These are phyloP conservation scores for Talaromyces islandicus DNA, from an alignment of 2,329 filamentous ascomycete species.

Conservation along the genomic window DNA sequence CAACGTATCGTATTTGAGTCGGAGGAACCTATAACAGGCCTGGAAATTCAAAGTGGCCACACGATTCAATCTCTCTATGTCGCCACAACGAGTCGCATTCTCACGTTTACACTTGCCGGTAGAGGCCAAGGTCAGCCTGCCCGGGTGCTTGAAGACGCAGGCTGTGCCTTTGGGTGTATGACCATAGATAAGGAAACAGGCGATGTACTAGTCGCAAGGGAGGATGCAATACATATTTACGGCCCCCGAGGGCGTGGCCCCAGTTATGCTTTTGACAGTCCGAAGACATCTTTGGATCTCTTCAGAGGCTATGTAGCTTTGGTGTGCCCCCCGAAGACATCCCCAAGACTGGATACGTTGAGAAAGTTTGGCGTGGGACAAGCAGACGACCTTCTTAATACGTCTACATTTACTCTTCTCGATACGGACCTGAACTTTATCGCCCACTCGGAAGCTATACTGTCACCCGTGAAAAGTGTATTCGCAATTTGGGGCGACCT, in stretches of 20 bases:
- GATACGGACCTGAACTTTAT: slow-evolving; percentile 87
- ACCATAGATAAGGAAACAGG: slow-evolving; percentile 72
- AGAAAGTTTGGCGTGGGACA: slow-evolving; percentile 67
- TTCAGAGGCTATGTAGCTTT: slow-evolving; percentile 84
- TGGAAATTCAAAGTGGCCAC: slow-evolving; percentile 64
- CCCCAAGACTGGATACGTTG: slow-evolving; percentile 53
- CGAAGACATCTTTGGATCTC: slow-evolving; percentile 73
- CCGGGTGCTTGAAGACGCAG: slow-evolving; percentile 79
- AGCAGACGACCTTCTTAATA: slow-evolving; percentile 75
- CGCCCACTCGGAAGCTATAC: slow-evolving; percentile 78
- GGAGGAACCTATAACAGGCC: slow-evolving; percentile 89
- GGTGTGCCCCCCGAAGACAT: slow-evolving; percentile 67
- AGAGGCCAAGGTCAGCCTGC: slow-evolving; percentile 85
- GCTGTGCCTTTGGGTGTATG: slow-evolving; percentile 94
- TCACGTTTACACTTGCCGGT: slow-evolving; percentile 80
- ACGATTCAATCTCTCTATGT: slow-evolving; percentile 74
- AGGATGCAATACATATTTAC: slow-evolving; percentile 96
- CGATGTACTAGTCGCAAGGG: slow-evolving; percentile 84
- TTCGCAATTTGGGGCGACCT: slow-evolving; percentile 88
- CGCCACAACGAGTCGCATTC: slow-evolving; percentile 79
- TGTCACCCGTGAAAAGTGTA: slow-evolving; percentile 71
- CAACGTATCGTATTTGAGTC: slow-evolving; percentile 95
- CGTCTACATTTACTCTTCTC: slow-evolving; percentile 83
- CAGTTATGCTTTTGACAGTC: slow-evolving; percentile 84
- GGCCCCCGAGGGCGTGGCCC: slow-evolving; percentile 76